Percentiles rank a stretch among this genome's conserved stretches.
phyloP scores from a whole-genome alignment of 176 grass and related monocot genomes.

The Cenchrus fungigraminus region DNA sequence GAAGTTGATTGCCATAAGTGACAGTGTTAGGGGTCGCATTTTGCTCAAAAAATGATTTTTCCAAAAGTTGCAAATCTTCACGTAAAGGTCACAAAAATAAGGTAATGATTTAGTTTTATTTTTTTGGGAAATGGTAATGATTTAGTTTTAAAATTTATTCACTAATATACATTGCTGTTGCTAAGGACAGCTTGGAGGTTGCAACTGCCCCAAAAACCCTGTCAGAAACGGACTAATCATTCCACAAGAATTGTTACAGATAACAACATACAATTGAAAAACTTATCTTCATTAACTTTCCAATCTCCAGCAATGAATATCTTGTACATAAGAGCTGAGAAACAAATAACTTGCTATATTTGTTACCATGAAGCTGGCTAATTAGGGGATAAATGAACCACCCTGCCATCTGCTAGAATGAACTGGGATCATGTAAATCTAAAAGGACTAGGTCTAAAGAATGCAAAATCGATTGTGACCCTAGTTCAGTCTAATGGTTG shows the following conservation, averaged over 20 bases:
- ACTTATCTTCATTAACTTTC: constrained; percentile 35
- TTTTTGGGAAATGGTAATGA: too few species aligned
- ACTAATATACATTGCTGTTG: too few species aligned
- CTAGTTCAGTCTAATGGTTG: constrained; percentile 40
- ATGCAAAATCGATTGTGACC: constrained; percentile 37
- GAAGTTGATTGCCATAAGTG: too few species aligned
- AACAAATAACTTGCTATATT: constrained; percentile 38
- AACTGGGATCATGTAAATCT: constrained; percentile 26
- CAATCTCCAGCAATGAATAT: constrained; percentile 1
- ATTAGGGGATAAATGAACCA: constrained; percentile 26
- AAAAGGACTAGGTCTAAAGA: constrained; percentile 11
- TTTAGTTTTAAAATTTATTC: too few species aligned
- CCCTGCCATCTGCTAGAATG: constrained; percentile 21
- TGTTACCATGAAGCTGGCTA: constrained; percentile 31
- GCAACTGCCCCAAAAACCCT: background rate
- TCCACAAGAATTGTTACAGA: background rate
- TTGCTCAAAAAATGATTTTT: too few species aligned
- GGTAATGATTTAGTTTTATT: too few species aligned
- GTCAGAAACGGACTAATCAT: background rate
- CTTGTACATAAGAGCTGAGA: constrained; percentile 41
- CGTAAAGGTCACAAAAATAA: too few species aligned
- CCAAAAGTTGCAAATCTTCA: too few species aligned
- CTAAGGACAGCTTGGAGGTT: too few species aligned
- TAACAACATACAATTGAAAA: background rate
- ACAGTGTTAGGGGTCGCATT: too few species aligned